Percentiles rank a stretch among this genome's conserved stretches.
phyloP scores from a whole-genome alignment of 2,329 filamentous ascomycete species.

The Lachnum nothofagi region DNA sequence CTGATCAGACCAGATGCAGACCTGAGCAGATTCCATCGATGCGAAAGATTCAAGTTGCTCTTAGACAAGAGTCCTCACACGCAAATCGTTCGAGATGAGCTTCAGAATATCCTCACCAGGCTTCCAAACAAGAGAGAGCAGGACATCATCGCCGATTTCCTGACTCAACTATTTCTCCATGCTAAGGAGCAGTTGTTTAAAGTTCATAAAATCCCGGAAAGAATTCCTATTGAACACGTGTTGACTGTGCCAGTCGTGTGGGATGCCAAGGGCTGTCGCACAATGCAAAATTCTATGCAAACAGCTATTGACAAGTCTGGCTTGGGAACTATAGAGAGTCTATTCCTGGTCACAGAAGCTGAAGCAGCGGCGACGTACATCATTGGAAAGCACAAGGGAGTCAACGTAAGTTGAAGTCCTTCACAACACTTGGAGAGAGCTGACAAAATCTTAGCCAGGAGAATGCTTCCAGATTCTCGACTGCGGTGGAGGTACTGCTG shows the following conservation, averaged over 20 bases:
- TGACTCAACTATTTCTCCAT: constrained; percentile 15
- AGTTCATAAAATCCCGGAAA: background rate
- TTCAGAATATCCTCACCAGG: constrained; percentile 3
- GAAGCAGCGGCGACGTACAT: constrained; percentile 11
- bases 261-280: constrained; percentile 12
- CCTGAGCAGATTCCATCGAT: constrained; percentile 6
- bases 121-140: constrained; percentile 3
- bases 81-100: constrained; percentile 8
- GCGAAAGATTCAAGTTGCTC: constrained; percentile 14
- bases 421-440: too few relatives aligned
- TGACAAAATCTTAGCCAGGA: constrained; percentile 11
- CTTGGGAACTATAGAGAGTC: constrained; percentile 14
- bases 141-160: constrained; percentile 18
- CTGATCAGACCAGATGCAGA: background rate
- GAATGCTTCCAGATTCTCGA: constrained; percentile 26
- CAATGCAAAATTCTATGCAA: constrained; percentile 18
- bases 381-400: constrained; percentile 4
- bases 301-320: constrained; percentile 4
- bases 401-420: constrained; percentile 9
- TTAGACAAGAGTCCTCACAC: constrained; percentile 16
- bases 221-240: constrained; percentile 9
- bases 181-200: constrained; percentile 7
- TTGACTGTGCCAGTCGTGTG: constrained; percentile 17
- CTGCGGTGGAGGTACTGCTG: constrained; percentile 29
- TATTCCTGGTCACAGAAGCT: constrained; percentile 27